Percentiles rank a stretch among this genome's conserved stretches.
These are phyloP conservation scores for Ganoderma multipileum DNA, from an alignment of 1,284 basidiomycete genomes.

Conservation along the genomic window DNA sequence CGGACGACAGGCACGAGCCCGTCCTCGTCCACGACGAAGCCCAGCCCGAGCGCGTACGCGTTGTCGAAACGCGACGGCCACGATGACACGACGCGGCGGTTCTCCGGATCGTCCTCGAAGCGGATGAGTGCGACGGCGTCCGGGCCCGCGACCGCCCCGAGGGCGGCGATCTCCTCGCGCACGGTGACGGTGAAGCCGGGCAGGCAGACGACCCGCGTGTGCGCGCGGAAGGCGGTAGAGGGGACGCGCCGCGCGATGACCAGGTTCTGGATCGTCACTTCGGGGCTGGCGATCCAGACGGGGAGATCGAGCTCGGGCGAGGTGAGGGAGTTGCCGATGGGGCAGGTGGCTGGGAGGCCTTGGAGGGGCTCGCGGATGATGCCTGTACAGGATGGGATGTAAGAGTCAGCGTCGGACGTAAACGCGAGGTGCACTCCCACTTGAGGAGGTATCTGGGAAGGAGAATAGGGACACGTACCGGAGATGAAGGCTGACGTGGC, in stretches of 20 bases:
- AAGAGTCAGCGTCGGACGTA: too few species aligned
- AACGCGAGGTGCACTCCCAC: not conserved
- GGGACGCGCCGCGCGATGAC: constrained; percentile 59
- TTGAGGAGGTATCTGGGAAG: constrained; percentile 3
- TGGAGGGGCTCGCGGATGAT: constrained; percentile 70
- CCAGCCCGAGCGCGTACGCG: constrained; percentile 50
- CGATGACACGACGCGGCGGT: constrained; percentile 51
- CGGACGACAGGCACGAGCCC: constrained; percentile 53
- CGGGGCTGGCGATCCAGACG: constrained; percentile 61
- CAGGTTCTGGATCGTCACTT: constrained; percentile 62
- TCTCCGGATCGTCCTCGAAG: constrained; percentile 51
- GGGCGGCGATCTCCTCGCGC: constrained; percentile 52
- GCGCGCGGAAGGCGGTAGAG: constrained; percentile 49
- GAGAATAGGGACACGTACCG: constrained; percentile 36
- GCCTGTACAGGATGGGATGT: constrained; percentile 37
- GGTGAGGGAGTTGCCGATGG: constrained; percentile 54
- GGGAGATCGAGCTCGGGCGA: constrained; percentile 54
- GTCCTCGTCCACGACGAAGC: constrained; percentile 52
- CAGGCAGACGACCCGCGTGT: constrained; percentile 59
- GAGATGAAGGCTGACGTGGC: constrained; percentile 69
- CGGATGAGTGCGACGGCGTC: constrained; percentile 46
- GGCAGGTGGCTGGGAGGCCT: constrained; percentile 58
- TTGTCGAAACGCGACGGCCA: constrained; percentile 58
- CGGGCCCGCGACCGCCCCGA: constrained; percentile 49
- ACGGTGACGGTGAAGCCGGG: constrained; percentile 58